Evolutionary conservation across 805 yeast species (phyloP), one percentile per base, ranked within the genome.

Genomic region (Candida sphagnicola): DNA sequence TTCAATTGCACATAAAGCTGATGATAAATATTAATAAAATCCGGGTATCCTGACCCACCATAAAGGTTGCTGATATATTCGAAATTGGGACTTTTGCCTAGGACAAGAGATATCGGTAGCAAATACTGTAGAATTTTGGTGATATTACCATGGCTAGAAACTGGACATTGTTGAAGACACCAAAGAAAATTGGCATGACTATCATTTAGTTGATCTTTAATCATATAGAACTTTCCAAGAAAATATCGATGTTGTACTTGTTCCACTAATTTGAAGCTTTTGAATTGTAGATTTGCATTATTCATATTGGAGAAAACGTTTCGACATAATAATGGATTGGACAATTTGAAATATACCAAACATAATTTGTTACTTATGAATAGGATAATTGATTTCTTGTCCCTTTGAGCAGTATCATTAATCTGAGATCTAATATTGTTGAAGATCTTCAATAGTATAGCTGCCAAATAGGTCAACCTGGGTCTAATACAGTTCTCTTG

Each of bases 231-330:
- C 31, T 77, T 66, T 3, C 80, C 80, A 32, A 78, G 56, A 34
- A 74, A 67, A 49, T 65, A 78, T 34, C 84, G 55, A 53, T 77
- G 80, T 36, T 71, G 74, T 5, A 78, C 50, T 32, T 74, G 70
- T 44, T 76, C 77, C 13, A 67, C 55, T 30, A 49, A 62, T 3
- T 67, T 53, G 29, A 70, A 77, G n/a, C 61, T 54, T 3, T 45
- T 46, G 37, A 69, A 67, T 28, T 62, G 65, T 28, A 79, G 57
- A 17, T 63, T 60, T 14, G 80, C 65, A 34, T 75, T 74, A 47
- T 73, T 76, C 63, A 80, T 72, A 53, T 79, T 80, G 24, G 81
- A 70, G 49, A 78, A 78, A 28, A 80, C 77, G 47, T 80, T 78
- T 25, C 78, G 70, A 56, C 85, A 80, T 13, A 78, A 57, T 46